A percentile compares a stretch with the other conserved stretches of the same genome.
Conservation (phyloP, 1,284 basidiomycete genomes). For the Rhodotorula sp. region DNA sequence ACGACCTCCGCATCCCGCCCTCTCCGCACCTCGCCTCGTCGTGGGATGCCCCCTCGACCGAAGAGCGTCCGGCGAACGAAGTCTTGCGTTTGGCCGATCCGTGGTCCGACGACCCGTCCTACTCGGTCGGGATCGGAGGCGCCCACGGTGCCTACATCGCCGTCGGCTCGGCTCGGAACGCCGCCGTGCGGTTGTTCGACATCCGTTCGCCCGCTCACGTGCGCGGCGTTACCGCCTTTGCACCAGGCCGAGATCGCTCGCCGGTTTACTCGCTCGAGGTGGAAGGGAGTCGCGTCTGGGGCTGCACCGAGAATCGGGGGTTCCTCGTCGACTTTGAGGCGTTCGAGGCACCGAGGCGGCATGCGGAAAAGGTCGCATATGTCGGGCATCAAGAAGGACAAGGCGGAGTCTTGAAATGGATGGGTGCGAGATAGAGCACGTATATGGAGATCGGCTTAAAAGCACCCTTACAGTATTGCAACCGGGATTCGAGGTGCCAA, state of each 20-base stretch:
- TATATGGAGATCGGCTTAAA: too few species aligned
- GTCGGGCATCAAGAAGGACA: conserved; percentile 17
- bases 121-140: conserved; percentile 21
- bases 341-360: background rate
- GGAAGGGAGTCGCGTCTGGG: conserved; percentile 51
- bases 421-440: background rate
- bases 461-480: too few species aligned
- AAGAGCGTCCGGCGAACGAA: background rate
- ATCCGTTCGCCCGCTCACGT: conserved; percentile 1
- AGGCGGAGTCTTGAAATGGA: conserved; percentile 13
- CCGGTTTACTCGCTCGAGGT: conserved; percentile 50
- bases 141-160: conserved; percentile 8
- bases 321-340: conserved; percentile 50
- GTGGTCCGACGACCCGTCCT: conserved; percentile 32
- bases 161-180: conserved; percentile 23
- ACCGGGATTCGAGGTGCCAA: too few species aligned
- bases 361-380: conserved; percentile 7
- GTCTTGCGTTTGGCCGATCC: conserved; percentile 24
- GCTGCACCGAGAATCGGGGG: conserved; percentile 48
- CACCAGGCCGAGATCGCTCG: conserved; percentile 48
- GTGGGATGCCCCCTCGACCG: background rate
- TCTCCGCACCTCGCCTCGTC: background rate
- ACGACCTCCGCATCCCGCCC: conserved; percentile 24
- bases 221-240: conserved; percentile 47
- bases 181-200: conserved; percentile 30